These are phyloP conservation scores for Fusarium globosum DNA, from an alignment of 2,329 filamentous ascomycete genomes.

Conservation along the genomic window DNA sequence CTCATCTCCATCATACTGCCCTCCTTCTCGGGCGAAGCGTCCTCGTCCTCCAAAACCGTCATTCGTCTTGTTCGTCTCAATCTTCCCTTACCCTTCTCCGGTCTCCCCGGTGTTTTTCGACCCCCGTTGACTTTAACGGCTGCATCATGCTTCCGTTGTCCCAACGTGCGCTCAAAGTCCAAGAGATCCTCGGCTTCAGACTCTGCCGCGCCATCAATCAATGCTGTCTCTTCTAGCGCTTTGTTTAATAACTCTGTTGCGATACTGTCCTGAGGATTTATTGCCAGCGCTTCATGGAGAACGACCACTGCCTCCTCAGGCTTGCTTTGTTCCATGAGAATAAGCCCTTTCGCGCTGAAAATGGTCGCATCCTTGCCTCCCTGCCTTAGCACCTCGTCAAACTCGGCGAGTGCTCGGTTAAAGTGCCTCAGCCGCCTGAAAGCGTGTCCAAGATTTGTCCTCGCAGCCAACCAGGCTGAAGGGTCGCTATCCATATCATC, in stretches of 20 bases:
- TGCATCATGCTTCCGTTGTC: constrained; percentile 59
- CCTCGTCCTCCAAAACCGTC: constrained; percentile 48
- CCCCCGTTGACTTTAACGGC: constrained; percentile 51
- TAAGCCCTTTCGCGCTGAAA: constrained; percentile 85
- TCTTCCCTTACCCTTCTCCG: constrained; percentile 60
- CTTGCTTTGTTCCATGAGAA: constrained; percentile 80
- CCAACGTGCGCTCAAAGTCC: constrained; percentile 65
- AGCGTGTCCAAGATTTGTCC: constrained; percentile 90
- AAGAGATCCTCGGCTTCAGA: constrained; percentile 60
- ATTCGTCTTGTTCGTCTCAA: constrained; percentile 49
- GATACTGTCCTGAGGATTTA: constrained; percentile 82
- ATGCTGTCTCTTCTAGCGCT: constrained; percentile 72
- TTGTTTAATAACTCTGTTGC: constrained; percentile 82
- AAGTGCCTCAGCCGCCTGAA: constrained; percentile 78
- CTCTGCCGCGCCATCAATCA: constrained; percentile 57
- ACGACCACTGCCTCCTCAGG: constrained; percentile 82
- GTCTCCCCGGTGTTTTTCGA: constrained; percentile 35
- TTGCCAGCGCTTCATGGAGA: constrained; percentile 85
- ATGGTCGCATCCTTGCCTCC: constrained; percentile 83
- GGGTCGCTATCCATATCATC: constrained; percentile 85
- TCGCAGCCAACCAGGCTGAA: constrained; percentile 82
- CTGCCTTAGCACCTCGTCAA: constrained; percentile 86
- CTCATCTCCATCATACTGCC: constrained; percentile 67
- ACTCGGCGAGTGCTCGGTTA: constrained; percentile 79
- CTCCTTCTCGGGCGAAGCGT: constrained; percentile 52